Percentiles rank a stretch among this genome's conserved stretches.
phyloP scores from a whole-genome alignment of 2,329 filamentous ascomycete species.

The Paracoccidioides lutzii region DNA sequence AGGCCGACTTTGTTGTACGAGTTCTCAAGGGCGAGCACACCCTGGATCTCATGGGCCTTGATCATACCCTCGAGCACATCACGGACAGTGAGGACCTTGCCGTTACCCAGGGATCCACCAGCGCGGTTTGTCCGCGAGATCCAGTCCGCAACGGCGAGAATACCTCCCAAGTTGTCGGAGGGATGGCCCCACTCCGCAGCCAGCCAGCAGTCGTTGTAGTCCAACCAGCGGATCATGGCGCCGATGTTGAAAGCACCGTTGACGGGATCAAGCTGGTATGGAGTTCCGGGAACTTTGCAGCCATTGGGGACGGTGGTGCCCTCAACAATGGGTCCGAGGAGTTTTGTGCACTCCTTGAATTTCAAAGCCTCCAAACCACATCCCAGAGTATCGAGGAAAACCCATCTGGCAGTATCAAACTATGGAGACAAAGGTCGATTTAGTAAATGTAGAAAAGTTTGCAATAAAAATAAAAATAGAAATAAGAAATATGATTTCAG shows the following conservation, averaged over 20 bases:
- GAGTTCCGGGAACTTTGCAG: constrained; percentile 77
- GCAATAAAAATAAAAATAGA: not conserved
- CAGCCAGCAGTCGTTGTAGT: constrained; percentile 99
- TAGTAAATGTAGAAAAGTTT: not conserved
- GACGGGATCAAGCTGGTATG: constrained; percentile 88
- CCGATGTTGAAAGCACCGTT: constrained; percentile 98
- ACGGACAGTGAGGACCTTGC: constrained; percentile 73
- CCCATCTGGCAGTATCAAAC: constrained; percentile 90
- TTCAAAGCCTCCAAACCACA: constrained; percentile 91
- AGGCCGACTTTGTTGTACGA: constrained; percentile 97
- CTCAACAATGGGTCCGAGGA: constrained; percentile 81
- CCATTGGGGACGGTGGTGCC: constrained; percentile 88
- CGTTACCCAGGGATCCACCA: constrained; percentile 56
- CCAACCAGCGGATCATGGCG: constrained; percentile 96
- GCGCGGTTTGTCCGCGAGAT: constrained; percentile 86
- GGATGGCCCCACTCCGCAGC: constrained; percentile 98
- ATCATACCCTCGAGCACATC: constrained; percentile 96
- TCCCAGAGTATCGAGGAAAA: constrained; percentile 91
- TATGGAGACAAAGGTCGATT: constrained; percentile 33
- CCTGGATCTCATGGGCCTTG: constrained; percentile 98
- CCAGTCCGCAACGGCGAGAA: constrained; percentile 95
- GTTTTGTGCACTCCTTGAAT: constrained; percentile 92
- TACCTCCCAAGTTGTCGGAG: constrained; percentile 94
- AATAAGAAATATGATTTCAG: not conserved
- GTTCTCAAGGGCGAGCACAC: constrained; percentile 91